Evolutionary conservation across 345 rosid species (phyloP), one percentile per base, ranked within the genome.

Genomic region (Schrenkiella parvula): DNA sequence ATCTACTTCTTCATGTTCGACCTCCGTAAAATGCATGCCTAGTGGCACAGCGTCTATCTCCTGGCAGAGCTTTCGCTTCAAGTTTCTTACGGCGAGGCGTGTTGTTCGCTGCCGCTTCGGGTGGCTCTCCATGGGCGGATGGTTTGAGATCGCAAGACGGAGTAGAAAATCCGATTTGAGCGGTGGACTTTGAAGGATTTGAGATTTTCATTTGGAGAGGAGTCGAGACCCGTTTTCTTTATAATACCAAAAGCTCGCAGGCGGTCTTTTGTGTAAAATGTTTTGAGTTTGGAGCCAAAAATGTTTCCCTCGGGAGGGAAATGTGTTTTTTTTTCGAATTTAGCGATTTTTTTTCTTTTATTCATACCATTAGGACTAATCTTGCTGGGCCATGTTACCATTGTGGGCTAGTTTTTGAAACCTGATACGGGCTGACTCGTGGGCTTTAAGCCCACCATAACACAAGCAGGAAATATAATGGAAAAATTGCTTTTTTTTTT

Each of bases 21-120:
- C 26, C 17, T 58, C 78, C n/a, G 18, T 28, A 13, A 35, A 7
- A 22, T 60, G 64, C 0, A 6, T 34, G 65, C 55, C 58, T 4
- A 44, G 42, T n/a, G 57, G 72, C 67, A 80, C 79, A 5, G 26
- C 65, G 1, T 37, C 75, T 56, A 79, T 71, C 3, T 86, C 84
- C 19, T 51, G 79, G 63, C 78, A 78, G 8, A 82, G 80, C 77
- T 84, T 87, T 43, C 88, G 73, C 79, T 82, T 89, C 88, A 82
- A 78, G 80, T 82, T 80, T 43, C 82, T 72, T 8, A 74, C 74
- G 44, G 21, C 12, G 59, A 63, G 8, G 13, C 73, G 37, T 44
- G 81, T 41, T 51, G 78, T 42, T 35, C 70, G 77, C 72, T 64
- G 84, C 38, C 74, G 82, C 60, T 74, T 75, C 9, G 42, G 56